A percentile compares a stretch with the other conserved stretches of the same genome.
phyloP scores from a whole-genome alignment of 768 basidiomycete species.

The Suillus occidentalis region DNA sequence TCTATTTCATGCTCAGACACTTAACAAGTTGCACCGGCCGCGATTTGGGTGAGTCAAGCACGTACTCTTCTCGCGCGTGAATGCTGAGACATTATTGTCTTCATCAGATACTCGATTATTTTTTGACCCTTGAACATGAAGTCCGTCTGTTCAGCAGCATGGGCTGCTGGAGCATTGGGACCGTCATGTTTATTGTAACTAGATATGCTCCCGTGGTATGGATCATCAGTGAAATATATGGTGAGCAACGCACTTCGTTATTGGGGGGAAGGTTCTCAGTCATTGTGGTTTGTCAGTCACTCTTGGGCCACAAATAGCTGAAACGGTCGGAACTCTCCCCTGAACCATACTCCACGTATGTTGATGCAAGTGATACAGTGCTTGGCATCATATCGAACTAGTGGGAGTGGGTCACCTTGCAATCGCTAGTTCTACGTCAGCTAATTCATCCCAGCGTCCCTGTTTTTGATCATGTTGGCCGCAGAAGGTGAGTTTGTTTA shows the following conservation, averaged over 20 bases:
- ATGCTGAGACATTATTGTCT: not conserved
- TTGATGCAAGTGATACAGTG: constrained; percentile 4
- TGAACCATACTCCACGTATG: not conserved
- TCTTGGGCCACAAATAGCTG: not conserved
- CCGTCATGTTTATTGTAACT: constrained; percentile 11
- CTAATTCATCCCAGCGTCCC: not conserved
- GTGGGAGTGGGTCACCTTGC: constrained; percentile 7
- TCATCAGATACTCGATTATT: constrained; percentile 10
- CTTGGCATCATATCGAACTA: constrained; percentile 9
- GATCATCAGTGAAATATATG: constrained; percentile 9
- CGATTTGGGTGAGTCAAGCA: constrained; percentile 9
- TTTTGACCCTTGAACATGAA: constrained; percentile 13
- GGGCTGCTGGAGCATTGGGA: not conserved
- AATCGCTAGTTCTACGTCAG: not conserved
- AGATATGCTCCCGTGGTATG: constrained; percentile 12
- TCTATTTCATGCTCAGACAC: not conserved
- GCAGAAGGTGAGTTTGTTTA: constrained; percentile 4
- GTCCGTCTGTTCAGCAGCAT: constrained; percentile 8
- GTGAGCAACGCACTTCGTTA: not conserved
- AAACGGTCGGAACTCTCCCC: not conserved
- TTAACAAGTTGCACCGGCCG: constrained; percentile 9
- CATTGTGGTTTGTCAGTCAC: not conserved
- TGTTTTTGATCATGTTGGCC: constrained; percentile 11
- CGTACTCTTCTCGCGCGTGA: not conserved
- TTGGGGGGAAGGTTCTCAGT: not conserved